A percentile compares a stretch with the other conserved stretches of the same genome.
phyloP scores from a whole-genome alignment of 371 early-diverging fungal genomes.

The Funneliformis caledonium region DNA sequence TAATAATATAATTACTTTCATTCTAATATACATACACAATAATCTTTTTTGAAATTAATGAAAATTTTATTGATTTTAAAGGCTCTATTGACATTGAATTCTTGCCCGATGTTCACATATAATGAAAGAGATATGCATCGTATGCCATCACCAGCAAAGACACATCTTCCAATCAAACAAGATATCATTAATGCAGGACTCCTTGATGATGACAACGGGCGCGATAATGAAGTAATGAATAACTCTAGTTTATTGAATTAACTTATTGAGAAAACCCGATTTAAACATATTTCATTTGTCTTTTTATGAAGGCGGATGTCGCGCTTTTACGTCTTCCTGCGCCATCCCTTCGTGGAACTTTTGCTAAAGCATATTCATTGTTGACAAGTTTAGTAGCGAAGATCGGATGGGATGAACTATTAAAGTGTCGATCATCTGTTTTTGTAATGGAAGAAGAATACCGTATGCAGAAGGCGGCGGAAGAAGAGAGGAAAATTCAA shows the following conservation, averaged over 20 bases:
- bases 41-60: neutral
- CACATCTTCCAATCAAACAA: slow-evolving; percentile 77
- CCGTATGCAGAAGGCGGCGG: slow-evolving; percentile 70
- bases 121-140: slow-evolving; percentile 88
- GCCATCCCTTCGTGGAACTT: slow-evolving; percentile 88
- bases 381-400: slow-evolving; percentile 78
- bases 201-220: slow-evolving; percentile 75
- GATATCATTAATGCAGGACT: slow-evolving; percentile 65
- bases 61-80: slow-evolving; percentile 38
- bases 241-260: neutral
- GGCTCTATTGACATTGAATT: slow-evolving; percentile 93
- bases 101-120: slow-evolving; percentile 97
- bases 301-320: slow-evolving; percentile 54
- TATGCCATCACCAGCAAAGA: slow-evolving; percentile 86
- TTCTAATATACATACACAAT: neutral
- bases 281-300: neutral
- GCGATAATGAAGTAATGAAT: slow-evolving; percentile 67
- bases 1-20: slow-evolving; percentile 45
- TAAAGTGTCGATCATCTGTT: slow-evolving; percentile 80
- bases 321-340: slow-evolving; percentile 82
- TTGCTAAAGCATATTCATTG: slow-evolving; percentile 83
- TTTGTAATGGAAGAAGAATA: slow-evolving; percentile 99
- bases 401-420: slow-evolving; percentile 95
- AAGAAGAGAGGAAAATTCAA: slow-evolving; percentile 54
- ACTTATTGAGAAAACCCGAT: neutral